These are phyloP conservation scores for Phaseolus lunatus DNA, from an alignment of 306 rosid species.

Conservation along the genomic window DNA sequence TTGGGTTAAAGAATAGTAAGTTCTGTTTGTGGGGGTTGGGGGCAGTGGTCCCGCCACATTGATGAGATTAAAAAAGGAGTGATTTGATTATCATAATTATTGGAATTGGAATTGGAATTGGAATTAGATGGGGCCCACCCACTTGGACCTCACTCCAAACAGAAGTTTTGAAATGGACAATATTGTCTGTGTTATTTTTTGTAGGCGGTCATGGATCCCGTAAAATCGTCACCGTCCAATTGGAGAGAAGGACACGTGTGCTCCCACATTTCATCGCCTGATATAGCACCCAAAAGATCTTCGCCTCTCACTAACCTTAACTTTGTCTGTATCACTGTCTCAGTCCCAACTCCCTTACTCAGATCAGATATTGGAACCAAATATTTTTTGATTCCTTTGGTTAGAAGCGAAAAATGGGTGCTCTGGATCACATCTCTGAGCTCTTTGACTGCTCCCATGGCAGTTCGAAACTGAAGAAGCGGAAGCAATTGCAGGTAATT, in stretches of 20 bases:
- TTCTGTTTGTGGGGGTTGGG: too few relatives aligned
- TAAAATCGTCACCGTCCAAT: constrained; percentile 16
- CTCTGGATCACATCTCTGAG: constrained; percentile 58
- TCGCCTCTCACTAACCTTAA: too few relatives aligned
- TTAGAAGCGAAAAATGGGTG: constrained; percentile 42
- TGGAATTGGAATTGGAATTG: not conserved
- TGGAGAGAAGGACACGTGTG: constrained; percentile 11
- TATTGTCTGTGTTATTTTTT: not conserved
- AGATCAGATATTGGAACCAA: not conserved
- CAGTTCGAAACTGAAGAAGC: constrained; percentile 43
- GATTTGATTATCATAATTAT: not conserved
- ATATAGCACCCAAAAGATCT: not conserved
- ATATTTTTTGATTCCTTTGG: too few relatives aligned
- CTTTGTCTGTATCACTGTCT: too few relatives aligned
- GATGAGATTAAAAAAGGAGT: not conserved
- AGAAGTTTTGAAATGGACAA: not conserved
- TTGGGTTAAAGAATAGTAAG: too few relatives aligned
- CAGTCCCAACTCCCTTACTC: too few relatives aligned
- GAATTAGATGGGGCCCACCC: not conserved
- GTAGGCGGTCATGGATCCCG: constrained; percentile 13
- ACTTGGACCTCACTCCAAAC: too few relatives aligned
- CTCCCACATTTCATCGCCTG: not conserved
- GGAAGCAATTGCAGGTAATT: constrained; percentile 79
- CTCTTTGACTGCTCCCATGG: constrained; percentile 57
- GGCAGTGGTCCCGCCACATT: not conserved